These are phyloP conservation scores for Dryadomyces quercivorus DNA, from an alignment of 2,329 filamentous ascomycete genomes.

Conservation along the genomic window DNA sequence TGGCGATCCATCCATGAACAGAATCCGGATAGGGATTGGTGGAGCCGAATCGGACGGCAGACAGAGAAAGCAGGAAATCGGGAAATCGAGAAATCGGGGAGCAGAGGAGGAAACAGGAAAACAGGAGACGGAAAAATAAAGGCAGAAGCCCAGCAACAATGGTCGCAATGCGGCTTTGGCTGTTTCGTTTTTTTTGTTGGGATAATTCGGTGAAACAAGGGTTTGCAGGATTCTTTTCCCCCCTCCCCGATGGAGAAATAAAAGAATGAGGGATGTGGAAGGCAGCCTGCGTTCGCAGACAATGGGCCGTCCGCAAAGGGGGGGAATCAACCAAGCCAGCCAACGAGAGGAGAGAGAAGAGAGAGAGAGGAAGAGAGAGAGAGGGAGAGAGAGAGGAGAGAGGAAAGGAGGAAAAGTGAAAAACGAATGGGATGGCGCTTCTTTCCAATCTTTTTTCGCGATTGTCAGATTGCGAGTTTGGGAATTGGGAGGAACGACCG, in stretches of 20 bases:
- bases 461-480: constrained; percentile 4
- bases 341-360: not conserved
- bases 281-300: too few relatives aligned
- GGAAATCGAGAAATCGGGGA: too few relatives aligned
- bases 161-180: too few relatives aligned
- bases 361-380: not conserved
- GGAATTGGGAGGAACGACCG: constrained; percentile 8
- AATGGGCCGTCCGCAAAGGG: too few relatives aligned
- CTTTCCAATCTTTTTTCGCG: constrained; percentile 8
- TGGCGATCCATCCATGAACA: constrained; percentile 24
- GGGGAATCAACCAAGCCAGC: not conserved
- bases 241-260: too few relatives aligned
- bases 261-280: too few relatives aligned
- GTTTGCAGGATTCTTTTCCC: too few relatives aligned
- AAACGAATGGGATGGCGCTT: not conserved
- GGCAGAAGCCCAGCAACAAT: too few relatives aligned
- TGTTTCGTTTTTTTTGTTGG: too few relatives aligned
- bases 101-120: too few relatives aligned
- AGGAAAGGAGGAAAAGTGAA: not conserved
- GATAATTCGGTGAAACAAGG: too few relatives aligned
- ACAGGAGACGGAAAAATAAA: too few relatives aligned
- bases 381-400: not conserved
- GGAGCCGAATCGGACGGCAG: not conserved
- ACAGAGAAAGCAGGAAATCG: not conserved
- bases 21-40: not conserved